These are phyloP conservation scores for Aspergillus niger DNA, from an alignment of 2,329 filamentous ascomycete species.

Conservation along the genomic window DNA sequence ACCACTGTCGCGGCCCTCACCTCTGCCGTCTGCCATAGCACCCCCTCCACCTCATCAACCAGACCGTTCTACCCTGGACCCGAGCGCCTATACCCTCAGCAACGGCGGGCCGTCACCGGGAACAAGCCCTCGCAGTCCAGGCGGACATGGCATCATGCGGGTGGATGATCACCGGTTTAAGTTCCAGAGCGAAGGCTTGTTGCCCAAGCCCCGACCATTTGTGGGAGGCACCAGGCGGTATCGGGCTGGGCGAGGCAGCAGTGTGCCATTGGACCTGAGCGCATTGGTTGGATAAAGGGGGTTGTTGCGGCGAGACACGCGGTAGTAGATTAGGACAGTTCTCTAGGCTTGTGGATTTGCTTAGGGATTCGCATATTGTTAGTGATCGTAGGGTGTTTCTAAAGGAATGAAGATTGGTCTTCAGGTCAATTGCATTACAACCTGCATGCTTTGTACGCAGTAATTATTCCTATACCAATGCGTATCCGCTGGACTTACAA, in stretches of 20 bases:
- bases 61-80: constrained; percentile 67
- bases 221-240: constrained; percentile 74
- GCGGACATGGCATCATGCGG: constrained; percentile 44
- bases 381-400: neutral
- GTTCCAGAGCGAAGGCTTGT: constrained; percentile 77
- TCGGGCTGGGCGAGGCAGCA: constrained; percentile 87
- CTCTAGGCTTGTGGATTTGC: neutral
- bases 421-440: neutral
- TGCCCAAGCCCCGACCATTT: constrained; percentile 85
- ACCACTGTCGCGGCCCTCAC: constrained; percentile 47
- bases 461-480: neutral
- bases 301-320: neutral
- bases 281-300: constrained; percentile 32
- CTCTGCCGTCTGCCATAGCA: constrained; percentile 43
- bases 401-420: neutral
- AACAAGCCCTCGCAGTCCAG: constrained; percentile 28
- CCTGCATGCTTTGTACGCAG: neutral
- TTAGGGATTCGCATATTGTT: neutral
- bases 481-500: neutral
- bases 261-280: constrained; percentile 82
- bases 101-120: constrained; percentile 55
- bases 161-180: constrained; percentile 82
- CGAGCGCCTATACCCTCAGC: constrained; percentile 73
- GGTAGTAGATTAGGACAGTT: neutral
- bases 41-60: constrained; percentile 51